These are phyloP conservation scores for Phytophthora pseudosyringae DNA, from an alignment of 352 stramenopile species.

Conservation along the genomic window DNA sequence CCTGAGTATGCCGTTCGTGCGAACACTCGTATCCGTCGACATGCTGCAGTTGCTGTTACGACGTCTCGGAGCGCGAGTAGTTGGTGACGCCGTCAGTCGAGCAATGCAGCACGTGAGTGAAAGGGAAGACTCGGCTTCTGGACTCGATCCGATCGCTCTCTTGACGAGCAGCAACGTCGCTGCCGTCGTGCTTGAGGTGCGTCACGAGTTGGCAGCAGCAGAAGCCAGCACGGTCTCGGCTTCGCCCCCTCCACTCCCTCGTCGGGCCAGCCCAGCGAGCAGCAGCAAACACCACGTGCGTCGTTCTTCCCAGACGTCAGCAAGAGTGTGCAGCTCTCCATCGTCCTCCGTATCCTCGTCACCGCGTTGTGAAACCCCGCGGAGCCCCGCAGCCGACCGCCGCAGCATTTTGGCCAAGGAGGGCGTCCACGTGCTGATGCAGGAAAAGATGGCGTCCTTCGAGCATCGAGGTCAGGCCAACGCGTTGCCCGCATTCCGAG, in stretches of 20 bases:
- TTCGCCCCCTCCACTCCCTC: neutral
- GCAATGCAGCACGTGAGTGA: slow-evolving; percentile 30
- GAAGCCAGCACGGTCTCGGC: neutral
- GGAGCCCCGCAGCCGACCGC: slow-evolving; percentile 25
- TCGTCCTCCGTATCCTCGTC: slow-evolving; percentile 16
- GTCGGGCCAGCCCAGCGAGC: neutral
- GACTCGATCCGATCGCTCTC: slow-evolving; percentile 19
- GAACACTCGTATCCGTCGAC: slow-evolving; percentile 48
- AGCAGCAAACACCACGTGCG: slow-evolving; percentile 8
- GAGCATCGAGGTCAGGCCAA: slow-evolving; percentile 44
- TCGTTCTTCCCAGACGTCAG: slow-evolving; percentile 10
- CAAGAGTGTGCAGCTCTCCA: slow-evolving; percentile 19
- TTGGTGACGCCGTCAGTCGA: slow-evolving; percentile 34
- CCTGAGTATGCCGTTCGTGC: slow-evolving; percentile 35
- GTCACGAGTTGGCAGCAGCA: slow-evolving; percentile 27
- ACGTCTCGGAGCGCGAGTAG: slow-evolving; percentile 33
- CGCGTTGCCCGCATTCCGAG: slow-evolving; percentile 42
- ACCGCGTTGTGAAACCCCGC: slow-evolving; percentile 12
- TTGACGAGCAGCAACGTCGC: slow-evolving; percentile 54
- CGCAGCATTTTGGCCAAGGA: slow-evolving; percentile 60
- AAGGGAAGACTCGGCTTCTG: slow-evolving; percentile 27
- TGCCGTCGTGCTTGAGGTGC: slow-evolving; percentile 37
- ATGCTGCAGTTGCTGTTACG: slow-evolving; percentile 47
- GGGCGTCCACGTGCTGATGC: slow-evolving; percentile 57
- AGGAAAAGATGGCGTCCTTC: slow-evolving; percentile 52